Evolutionary conservation across 78 protist genomes (phyloP), one percentile per base, ranked within the genome.

Genomic region (Salpingoeca rosetta): DNA sequence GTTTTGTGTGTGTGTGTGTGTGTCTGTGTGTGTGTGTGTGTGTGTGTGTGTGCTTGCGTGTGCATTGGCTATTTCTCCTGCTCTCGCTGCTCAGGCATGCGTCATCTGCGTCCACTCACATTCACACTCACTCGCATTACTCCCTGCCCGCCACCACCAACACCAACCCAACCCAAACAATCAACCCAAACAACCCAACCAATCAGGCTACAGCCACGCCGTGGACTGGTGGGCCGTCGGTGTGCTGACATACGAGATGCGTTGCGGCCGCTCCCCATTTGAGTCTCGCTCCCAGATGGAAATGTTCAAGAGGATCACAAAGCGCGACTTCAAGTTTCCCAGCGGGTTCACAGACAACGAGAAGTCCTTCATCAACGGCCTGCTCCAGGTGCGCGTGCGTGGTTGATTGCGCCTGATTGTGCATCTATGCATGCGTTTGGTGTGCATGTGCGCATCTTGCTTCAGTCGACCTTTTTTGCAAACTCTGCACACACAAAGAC

Each of bases 241-340:
- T 22, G 56, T 87, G 39, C 86, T 87, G n/a, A 39, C 51, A 11
- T 87, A 75, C 11, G 89, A 87, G 56, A 87, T 87, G 89, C 80
- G 28, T 17, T 83, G 31, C 37, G 87, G 90, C 37, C 75, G 83
- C 44, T 86, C 95, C 31, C 99, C 99, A 3, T 98, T 96, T 90
- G 92, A 78, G 80, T 97, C 91, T 90, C 96, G 91, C 42, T 84
- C 88, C 85, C 97, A 95, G 38, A 90, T 91, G 82, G 86, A 77
- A 2, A 95, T 91, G 45, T 95, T 91, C 86, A 91, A 93, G 87
- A 91, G 92, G 86, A 97, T 97, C 80, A 86, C 92, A 44, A 90
- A 87, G 36, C 95, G 93, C 37, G 65, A 51, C 65, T 51, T 22
- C 65, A 51, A 51, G 65, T 51, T 51, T 51, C 65, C 65, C 65